Conservation (phyloP, 257 asterid species). For the Mitragyna speciosa region DNA sequence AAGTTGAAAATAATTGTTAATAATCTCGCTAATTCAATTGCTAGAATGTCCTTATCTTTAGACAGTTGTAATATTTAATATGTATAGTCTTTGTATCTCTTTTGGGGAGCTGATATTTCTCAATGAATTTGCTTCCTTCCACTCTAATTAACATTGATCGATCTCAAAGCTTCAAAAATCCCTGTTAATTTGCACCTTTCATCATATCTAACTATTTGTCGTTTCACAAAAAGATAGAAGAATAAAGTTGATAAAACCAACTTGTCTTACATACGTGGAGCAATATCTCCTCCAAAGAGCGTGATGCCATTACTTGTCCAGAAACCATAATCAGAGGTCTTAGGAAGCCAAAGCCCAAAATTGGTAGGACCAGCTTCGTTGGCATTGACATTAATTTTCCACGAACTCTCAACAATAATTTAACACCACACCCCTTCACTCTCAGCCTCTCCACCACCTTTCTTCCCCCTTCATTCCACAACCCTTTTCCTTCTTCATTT, state of each 20-base stretch:
- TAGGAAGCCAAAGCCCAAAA: constrained; percentile 30
- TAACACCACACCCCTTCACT: constrained; percentile 28
- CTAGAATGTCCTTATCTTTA: too few species aligned
- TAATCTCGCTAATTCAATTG: too few species aligned
- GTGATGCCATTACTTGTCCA: constrained; percentile 12
- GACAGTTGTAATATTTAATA: too few species aligned
- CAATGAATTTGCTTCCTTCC: too few species aligned
- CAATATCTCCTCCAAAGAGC: neutral
- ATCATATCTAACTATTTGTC: too few species aligned
- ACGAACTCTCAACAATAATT: constrained; percentile 35
- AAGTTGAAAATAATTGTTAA: too few species aligned
- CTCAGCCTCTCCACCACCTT: neutral
- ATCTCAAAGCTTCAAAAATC: too few species aligned
- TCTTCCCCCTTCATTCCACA: neutral
- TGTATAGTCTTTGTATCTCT: too few species aligned
- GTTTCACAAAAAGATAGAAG: too few species aligned
- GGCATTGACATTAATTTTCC: constrained; percentile 51
- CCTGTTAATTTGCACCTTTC: too few species aligned
- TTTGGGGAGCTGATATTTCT: too few species aligned
- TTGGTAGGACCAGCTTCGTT: constrained; percentile 49
- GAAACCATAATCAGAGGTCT: constrained; percentile 35
- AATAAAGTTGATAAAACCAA: neutral
- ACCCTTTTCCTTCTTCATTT: neutral
- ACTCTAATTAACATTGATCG: too few species aligned
- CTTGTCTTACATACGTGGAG: neutral